These are phyloP conservation scores for Capronia coronata DNA, from an alignment of 2,329 filamentous ascomycete genomes.

Conservation along the genomic window DNA sequence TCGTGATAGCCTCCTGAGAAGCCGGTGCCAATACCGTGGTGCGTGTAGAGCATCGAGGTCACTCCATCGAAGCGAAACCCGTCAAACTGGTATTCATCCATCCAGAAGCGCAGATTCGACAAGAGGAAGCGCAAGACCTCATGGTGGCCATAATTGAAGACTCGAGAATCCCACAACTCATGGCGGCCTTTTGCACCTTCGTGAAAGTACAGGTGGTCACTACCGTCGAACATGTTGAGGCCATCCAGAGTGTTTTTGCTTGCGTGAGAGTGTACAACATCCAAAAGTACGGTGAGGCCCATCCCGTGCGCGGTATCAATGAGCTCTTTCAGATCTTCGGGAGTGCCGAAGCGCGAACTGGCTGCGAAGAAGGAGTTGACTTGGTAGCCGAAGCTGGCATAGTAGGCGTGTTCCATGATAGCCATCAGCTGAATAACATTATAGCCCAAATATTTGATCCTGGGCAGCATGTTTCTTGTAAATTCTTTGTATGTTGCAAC, in stretches of 20 bases:
- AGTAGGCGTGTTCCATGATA: constrained; percentile 98
- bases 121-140: constrained; percentile 94
- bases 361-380: constrained; percentile 98
- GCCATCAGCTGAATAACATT: constrained; percentile 99
- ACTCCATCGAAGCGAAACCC: constrained; percentile 98
- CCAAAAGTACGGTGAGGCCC: constrained; percentile 83
- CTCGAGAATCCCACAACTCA: constrained; percentile 88
- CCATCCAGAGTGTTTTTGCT: constrained; percentile 96
- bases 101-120: constrained; percentile 96
- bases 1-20: constrained; percentile 98
- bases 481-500: constrained; percentile 98
- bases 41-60: constrained; percentile 93
- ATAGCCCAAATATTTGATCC: constrained; percentile 86
- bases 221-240: constrained; percentile 90
- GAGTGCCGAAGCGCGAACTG: constrained; percentile 87
- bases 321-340: constrained; percentile 92
- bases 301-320: constrained; percentile 90
- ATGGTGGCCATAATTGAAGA: constrained; percentile 95
- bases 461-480: constrained; percentile 80
- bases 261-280: constrained; percentile 95
- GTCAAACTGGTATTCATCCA: constrained; percentile 96
- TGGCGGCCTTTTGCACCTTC: constrained; percentile 76
- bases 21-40: constrained; percentile 96
- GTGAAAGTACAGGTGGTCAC: constrained; percentile 94
- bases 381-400: constrained; percentile 97